These are phyloP conservation scores for Geranium brycei DNA, from an alignment of 345 rosid species.

Conservation along the genomic window DNA sequence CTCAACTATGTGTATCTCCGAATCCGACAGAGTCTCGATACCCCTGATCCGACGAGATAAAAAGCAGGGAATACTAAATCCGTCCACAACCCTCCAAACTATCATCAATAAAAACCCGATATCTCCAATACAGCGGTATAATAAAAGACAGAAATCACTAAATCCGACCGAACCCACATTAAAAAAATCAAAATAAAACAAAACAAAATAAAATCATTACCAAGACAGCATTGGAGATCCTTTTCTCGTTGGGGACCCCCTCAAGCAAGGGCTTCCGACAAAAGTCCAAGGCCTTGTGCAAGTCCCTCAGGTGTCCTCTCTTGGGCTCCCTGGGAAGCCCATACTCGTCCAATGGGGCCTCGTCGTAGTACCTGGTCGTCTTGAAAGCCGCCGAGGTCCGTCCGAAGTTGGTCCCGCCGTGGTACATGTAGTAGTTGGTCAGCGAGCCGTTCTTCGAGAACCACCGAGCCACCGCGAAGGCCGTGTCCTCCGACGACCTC, in stretches of 20 bases:
- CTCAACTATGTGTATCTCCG: too few relatives aligned
- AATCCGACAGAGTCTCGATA: too few relatives aligned
- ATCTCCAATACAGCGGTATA: too few relatives aligned
- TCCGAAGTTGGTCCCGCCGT: slow-evolving; percentile 41
- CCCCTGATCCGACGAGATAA: too few relatives aligned
- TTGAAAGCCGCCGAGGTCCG: slow-evolving; percentile 33
- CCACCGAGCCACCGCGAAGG: slow-evolving; percentile 35
- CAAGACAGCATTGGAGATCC: slow-evolving; percentile 18
- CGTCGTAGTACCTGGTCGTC: slow-evolving; percentile 42
- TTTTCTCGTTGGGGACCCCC: slow-evolving; percentile 20
- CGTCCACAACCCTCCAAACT: too few relatives aligned
- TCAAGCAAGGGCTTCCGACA: slow-evolving; percentile 28
- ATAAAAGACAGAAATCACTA: too few relatives aligned
- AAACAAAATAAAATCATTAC: slow-evolving; percentile 4
- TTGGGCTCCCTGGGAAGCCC: slow-evolving; percentile 40
- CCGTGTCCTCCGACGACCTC: slow-evolving; percentile 31
- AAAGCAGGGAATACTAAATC: too few relatives aligned
- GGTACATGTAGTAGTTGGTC: slow-evolving; percentile 44
- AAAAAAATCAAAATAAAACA: too few relatives aligned
- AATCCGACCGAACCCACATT: too few relatives aligned
- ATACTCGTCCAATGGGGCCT: slow-evolving; percentile 41
- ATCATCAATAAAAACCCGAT: too few relatives aligned
- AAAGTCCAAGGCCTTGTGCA: slow-evolving; percentile 28
- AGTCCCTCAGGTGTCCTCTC: slow-evolving; percentile 40
- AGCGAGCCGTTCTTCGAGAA: slow-evolving; percentile 40